Base-by-base conservation (phyloP, 495 filamentous ascomycete genomes). In the Tuber borchii region DNA sequence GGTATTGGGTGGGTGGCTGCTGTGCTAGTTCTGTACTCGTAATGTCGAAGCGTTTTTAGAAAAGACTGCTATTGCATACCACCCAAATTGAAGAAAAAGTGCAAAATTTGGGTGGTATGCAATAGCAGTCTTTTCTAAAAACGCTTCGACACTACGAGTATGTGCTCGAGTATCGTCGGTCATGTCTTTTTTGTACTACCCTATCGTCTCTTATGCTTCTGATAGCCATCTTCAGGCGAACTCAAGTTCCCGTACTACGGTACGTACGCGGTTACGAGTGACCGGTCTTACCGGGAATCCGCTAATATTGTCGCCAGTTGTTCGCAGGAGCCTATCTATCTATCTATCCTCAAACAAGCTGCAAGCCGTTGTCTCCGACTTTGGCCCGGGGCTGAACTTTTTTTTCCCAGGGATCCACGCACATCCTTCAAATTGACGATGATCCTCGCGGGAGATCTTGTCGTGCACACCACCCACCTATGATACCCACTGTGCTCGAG, bases 361-460 rank as follows among this genome's bases (percentile, higher is more conserved):
- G 56, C 56, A 65, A 34, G 56, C 56, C 56, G 56, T 65, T 31
- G 31, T 31, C 56, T 65, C 56, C 56, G 56, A 3, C 56, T 65
- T 65, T 65, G 56, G 56, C 26, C 26, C 56, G 26, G 26, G 26
- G 31, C 56, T 17, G 56, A 17, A 34, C 56, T 26, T 31, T 65
- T 65, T 34, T 34, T 65, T 51, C 61, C 70, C 71, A 74, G 74
- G 76, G 76, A 75, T 79, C 70, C 77, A 70, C 76, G 70, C 56
- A 72, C 70, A 65, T 31, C 70, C 70, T 51, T 56, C 45, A 43
- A 34, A 51, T 61, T 76, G 76, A 69, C 76, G 76, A 73, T 78
- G 77, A 78, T 78, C 76, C 73, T 79, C 78, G 73, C 78, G 78
- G 77, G 76, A 79, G 78, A 79, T 79, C 78, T 73, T 79, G 75